A percentile compares a stretch with the other conserved stretches of the same genome.
Conservation (phyloP, 129 eudicot species). For the Saussurea involucrata region DNA sequence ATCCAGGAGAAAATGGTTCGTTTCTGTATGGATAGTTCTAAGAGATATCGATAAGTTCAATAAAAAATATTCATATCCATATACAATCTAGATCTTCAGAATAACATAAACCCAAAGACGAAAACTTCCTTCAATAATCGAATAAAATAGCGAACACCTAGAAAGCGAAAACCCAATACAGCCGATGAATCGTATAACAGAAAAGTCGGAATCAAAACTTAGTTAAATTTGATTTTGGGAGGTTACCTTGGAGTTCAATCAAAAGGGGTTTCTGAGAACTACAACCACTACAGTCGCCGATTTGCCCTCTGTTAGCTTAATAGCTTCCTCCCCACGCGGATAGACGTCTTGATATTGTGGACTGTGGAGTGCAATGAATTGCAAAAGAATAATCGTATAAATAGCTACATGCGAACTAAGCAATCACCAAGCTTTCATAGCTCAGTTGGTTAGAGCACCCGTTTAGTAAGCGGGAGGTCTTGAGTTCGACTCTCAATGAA, state of each 20-base stretch:
- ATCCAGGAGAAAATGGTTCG: background rate
- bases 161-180: background rate
- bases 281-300: constrained; percentile 12
- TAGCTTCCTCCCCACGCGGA: background rate
- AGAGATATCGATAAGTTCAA: background rate
- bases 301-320: background rate
- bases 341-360: background rate
- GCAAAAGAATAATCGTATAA: background rate
- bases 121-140: constrained; percentile 4
- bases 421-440: constrained; percentile 35
- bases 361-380: background rate
- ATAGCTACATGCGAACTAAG: rapidly evolving
- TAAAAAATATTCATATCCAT: background rate
- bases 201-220: background rate
- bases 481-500: constrained; percentile 95
- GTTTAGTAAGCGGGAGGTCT: constrained; percentile 99
- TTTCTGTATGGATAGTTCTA: background rate
- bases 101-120: background rate
- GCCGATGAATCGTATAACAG: background rate
- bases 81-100: background rate
- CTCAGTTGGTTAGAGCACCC: constrained; percentile 99
- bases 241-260: constrained; percentile 16
- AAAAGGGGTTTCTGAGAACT: constrained; percentile 6
- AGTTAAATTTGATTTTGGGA: background rate
- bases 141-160: background rate